Base-by-base conservation (phyloP, 2,329 filamentous ascomycete species). In the Ophiosphaerella korrae region DNA sequence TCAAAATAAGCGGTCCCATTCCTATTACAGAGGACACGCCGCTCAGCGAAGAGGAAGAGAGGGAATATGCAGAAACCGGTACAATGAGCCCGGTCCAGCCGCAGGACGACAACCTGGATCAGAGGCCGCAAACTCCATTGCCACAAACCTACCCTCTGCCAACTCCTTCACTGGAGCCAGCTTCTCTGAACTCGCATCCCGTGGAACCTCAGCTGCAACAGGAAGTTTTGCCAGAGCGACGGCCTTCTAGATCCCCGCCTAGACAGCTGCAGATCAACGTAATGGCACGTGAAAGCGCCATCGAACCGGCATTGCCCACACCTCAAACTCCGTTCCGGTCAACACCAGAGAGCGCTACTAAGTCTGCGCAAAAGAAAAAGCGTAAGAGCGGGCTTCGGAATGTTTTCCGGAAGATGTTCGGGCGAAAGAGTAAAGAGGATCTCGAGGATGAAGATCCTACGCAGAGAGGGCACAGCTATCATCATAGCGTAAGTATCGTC, bases 371-470 rank as follows among this genome's bases (percentile, higher is more conserved):
- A 31, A 71, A 66, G 61, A 69, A 67, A 56, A 69, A 72, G 55
- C 66, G 70, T 33, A 71, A 69, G 49, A 72, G 72, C 35, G 69
- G 71, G 7, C 58, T 75, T 23, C 56, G 67, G 32, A 63, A 63
- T 54, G 72, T 72, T 6, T 71, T 75, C 42, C 64, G 71, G 3
- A 72, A 72, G 45, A 74, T 75, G 66, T 74, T 75, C 46, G 67
- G 72, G 12, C 62, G 66, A 33, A 71, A 59, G 48, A 60, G 62
- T 29, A 66, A 62, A 13, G 67, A 71, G 9, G 63, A 66, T 39
- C 48, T 47, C 7, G 55, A 58, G 7, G 57, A 64, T n/a, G 58
- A 63, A 41, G 59, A 66, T 21, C 33, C 53, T 29, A 44, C 37
- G 39, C 57, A 52, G 26, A 63, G 57, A 37, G 60, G 66, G 14